Conservation (phyloP, 352 stramenopile genomes). For the Phytophthora tentaculata region DNA sequence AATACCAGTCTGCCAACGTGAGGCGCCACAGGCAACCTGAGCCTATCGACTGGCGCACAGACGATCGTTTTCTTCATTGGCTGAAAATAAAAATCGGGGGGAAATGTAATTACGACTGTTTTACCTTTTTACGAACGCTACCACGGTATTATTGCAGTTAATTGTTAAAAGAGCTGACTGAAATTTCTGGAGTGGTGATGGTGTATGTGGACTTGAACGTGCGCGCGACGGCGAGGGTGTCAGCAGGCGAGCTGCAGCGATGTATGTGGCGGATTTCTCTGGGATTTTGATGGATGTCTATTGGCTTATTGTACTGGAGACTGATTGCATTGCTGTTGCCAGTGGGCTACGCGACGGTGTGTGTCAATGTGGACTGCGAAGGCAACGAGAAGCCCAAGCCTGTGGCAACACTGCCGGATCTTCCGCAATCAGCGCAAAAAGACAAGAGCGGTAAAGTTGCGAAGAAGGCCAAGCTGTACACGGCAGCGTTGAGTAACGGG, state of each 20-base stretch:
- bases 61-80: background rate
- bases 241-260: constrained; percentile 61
- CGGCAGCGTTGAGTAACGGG: constrained; percentile 41
- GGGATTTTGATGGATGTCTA: background rate
- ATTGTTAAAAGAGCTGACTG: background rate
- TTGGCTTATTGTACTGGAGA: background rate
- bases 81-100: too few relatives aligned
- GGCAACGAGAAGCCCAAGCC: constrained; percentile 59
- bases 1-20: constrained; percentile 33
- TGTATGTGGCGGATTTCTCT: constrained; percentile 39
- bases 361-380: constrained; percentile 68
- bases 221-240: constrained; percentile 54
- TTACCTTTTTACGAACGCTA: constrained; percentile 14
- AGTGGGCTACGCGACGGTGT: constrained; percentile 76
- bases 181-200: background rate
- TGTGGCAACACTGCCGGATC: constrained; percentile 35
- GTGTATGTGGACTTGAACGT: constrained; percentile 83
- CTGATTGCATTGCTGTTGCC: constrained; percentile 4
- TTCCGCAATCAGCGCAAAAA: constrained; percentile 43
- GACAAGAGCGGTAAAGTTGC: constrained; percentile 43
- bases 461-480: constrained; percentile 81
- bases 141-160: background rate
- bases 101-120: constrained; percentile 31
- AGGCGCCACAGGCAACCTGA: background rate
- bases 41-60: constrained; percentile 30